Percentiles rank a stretch among this genome's conserved stretches.
These are phyloP conservation scores for Bipolaris bicolor DNA, from an alignment of 2,329 filamentous ascomycete genomes.

Conservation along the genomic window DNA sequence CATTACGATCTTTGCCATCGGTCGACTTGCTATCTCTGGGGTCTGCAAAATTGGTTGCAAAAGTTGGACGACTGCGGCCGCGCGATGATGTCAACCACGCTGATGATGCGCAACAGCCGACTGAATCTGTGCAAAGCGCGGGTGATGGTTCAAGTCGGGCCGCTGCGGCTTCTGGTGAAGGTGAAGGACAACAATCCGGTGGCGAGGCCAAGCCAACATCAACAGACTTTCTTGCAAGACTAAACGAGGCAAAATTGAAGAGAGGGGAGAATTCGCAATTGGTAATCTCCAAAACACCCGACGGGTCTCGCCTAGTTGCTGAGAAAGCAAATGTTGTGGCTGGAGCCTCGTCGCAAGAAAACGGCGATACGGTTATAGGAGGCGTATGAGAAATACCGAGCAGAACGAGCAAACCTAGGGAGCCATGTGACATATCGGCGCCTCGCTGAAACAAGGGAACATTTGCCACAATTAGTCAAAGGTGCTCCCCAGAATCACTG, in stretches of 20 bases:
- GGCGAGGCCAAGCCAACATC: conserved; percentile 26
- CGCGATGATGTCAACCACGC: conserved; percentile 32
- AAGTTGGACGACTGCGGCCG: conserved; percentile 63
- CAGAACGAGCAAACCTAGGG: background rate
- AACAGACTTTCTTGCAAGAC: conserved; percentile 48
- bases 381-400: conserved; percentile 15
- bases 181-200: background rate
- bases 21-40: conserved; percentile 77
- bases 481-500: background rate
- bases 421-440: background rate
- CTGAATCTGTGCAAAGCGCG: conserved; percentile 6
- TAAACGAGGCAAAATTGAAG: conserved; percentile 51
- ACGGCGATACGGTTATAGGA: conserved; percentile 18
- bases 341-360: background rate
- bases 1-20: conserved; percentile 60
- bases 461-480: background rate
- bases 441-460: background rate
- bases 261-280: conserved; percentile 47
- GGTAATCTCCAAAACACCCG: conserved; percentile 19
- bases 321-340: conserved; percentile 2
- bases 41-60: conserved; percentile 71
- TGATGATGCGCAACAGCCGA: conserved; percentile 5
- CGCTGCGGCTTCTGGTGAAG: background rate
- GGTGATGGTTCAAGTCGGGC: background rate
- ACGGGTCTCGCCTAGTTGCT: conserved; percentile 25